A percentile compares a stretch with the other conserved stretches of the same genome.
phyloP scores from a whole-genome alignment of 345 rosid genomes.

The Salix dunnii region DNA sequence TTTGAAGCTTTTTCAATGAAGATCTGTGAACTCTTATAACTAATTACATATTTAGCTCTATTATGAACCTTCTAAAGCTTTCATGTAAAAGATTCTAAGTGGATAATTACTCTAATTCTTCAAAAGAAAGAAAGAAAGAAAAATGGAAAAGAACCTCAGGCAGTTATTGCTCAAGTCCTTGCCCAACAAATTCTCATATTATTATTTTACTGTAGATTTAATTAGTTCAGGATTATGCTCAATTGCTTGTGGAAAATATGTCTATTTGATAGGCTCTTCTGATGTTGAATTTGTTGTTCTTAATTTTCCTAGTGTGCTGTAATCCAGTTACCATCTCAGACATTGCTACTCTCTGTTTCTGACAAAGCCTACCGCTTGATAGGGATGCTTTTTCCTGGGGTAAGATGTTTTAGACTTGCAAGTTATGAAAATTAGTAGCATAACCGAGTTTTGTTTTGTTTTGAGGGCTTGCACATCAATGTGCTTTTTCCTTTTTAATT shows the following conservation, averaged over 20 bases:
- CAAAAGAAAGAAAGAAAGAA: background rate
- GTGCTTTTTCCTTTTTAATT: background rate
- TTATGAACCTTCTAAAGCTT: background rate
- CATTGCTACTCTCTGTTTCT: constrained; percentile 83
- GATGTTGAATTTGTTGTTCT: constrained; percentile 7
- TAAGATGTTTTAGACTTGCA: constrained; percentile 29
- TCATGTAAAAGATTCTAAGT: background rate
- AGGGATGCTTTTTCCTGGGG: constrained; percentile 99
- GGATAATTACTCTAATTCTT: background rate
- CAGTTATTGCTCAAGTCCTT: background rate
- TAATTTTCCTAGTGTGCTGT: constrained; percentile 73
- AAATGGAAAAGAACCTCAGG: no score
- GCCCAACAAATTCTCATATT: background rate
- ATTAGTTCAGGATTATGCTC: background rate
- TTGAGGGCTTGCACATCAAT: background rate
- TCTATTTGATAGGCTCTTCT: constrained; percentile 17
- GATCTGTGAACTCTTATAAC: background rate
- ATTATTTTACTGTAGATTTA: background rate
- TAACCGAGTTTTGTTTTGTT: background rate
- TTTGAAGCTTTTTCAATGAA: background rate
- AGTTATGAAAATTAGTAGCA: background rate
- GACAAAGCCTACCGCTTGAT: constrained; percentile 93
- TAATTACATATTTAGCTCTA: background rate
- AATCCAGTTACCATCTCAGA: constrained; percentile 91
- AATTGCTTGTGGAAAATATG: background rate